Percentiles rank a stretch among this genome's conserved stretches.
These are phyloP conservation scores for Globisporangium irregulare DNA, from an alignment of 352 stramenopile species.

Conservation along the genomic window DNA sequence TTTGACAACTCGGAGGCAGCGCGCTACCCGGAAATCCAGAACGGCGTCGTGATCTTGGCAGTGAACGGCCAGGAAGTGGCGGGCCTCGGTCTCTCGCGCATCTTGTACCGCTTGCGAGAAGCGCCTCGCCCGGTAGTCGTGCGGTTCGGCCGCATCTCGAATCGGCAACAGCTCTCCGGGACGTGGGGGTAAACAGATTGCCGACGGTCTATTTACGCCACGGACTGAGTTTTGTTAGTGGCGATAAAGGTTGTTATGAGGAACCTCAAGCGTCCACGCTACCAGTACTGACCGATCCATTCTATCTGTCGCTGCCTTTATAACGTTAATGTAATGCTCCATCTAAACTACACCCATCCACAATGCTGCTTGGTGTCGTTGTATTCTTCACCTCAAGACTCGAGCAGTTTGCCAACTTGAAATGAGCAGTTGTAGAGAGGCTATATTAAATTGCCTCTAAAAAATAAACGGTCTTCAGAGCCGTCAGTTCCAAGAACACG, in stretches of 20 bases:
- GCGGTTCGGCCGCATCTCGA: constrained; percentile 69
- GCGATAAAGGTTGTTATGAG: constrained; percentile 7
- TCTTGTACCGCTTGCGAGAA: constrained; percentile 74
- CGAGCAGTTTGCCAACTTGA: neutral
- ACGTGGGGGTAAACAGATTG: constrained; percentile 33
- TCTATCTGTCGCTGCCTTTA: constrained; percentile 3
- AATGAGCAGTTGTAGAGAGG: neutral
- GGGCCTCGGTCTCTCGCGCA: constrained; percentile 64
- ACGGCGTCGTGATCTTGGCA: constrained; percentile 74
- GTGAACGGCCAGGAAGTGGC: constrained; percentile 80
- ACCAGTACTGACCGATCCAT: neutral
- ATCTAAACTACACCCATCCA: neutral
- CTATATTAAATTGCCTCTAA: neutral
- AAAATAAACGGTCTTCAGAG: neutral
- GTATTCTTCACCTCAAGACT: neutral
- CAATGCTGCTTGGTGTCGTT: neutral
- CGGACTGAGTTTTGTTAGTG: constrained; percentile 3
- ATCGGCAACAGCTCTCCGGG: constrained; percentile 28
- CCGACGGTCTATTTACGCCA: constrained; percentile 11
- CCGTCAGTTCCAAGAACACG: neutral
- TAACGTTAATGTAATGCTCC: constrained; percentile 4
- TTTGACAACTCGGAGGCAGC: constrained; percentile 72
- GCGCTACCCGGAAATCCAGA: constrained; percentile 76
- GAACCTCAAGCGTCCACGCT: neutral
- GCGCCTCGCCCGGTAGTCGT: constrained; percentile 77